Percentiles rank a stretch among this genome's conserved stretches.
Conservation (phyloP, 2,329 filamentous ascomycete species). For the Colletotrichum sansevieriae region DNA sequence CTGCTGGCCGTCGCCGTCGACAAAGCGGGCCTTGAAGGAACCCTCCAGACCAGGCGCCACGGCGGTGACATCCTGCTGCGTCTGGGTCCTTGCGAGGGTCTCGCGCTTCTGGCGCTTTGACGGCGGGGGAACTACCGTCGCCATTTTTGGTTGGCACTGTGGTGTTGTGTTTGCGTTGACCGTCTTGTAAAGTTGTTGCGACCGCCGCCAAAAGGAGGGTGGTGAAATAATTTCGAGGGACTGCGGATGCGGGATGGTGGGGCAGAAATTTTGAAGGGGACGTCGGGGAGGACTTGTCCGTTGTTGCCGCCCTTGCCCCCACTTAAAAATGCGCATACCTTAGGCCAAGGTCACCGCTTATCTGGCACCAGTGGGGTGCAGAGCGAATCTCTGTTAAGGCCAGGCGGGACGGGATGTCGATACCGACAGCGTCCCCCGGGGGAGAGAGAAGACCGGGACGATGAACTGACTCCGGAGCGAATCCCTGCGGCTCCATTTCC, state of each 20-base stretch:
- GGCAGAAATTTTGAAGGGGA: slow-evolving; percentile 39
- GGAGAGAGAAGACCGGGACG: background rate
- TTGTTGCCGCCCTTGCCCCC: slow-evolving; percentile 8
- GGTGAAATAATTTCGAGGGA: slow-evolving; percentile 38
- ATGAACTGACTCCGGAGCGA: slow-evolving; percentile 30
- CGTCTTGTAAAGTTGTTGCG: slow-evolving; percentile 10
- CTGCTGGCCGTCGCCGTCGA: slow-evolving; percentile 83
- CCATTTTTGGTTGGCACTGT: slow-evolving; percentile 65
- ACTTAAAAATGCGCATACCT: background rate
- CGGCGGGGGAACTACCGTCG: slow-evolving; percentile 84
- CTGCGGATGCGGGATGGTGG: slow-evolving; percentile 39
- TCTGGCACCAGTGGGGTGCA: slow-evolving; percentile 20
- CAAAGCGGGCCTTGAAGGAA: slow-evolving; percentile 87
- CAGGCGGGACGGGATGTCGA: background rate
- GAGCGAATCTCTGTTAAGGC: slow-evolving; percentile 30
- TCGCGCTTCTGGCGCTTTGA: slow-evolving; percentile 89
- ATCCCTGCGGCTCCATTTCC: slow-evolving; percentile 26
- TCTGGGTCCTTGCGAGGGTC: slow-evolving; percentile 75
- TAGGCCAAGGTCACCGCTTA: slow-evolving; percentile 13
- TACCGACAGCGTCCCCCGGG: background rate
- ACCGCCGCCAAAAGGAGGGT: slow-evolving; percentile 17
- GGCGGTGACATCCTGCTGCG: slow-evolving; percentile 80
- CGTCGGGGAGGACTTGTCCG: slow-evolving; percentile 34
- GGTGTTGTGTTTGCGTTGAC: background rate
- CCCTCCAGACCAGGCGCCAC: slow-evolving; percentile 78